Conservation (phyloP, 768 basidiomycete genomes). For the Lanmaoa rubissima region DNA sequence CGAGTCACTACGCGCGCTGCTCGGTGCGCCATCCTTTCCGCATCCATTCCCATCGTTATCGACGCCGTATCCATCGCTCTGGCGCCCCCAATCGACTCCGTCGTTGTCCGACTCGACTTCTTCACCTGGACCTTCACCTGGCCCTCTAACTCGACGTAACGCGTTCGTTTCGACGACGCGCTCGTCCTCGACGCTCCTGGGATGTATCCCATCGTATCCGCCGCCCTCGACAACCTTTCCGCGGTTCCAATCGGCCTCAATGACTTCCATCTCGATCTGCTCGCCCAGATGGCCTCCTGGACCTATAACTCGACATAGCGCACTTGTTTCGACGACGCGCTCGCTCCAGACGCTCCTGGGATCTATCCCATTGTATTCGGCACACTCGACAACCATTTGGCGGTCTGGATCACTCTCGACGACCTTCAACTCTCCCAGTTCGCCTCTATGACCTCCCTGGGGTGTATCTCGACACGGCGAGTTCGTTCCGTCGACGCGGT, state of each 20-base stretch:
- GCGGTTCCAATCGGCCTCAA: no score
- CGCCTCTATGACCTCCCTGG: neutral
- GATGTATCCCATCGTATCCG: no score
- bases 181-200: no score
- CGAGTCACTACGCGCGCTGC: neutral
- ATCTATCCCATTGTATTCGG: no score
- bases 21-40: neutral
- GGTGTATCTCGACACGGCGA: neutral
- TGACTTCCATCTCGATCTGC: no score
- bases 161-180: no score
- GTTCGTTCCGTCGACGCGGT: neutral
- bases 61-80: accelerated
- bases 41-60: accelerated
- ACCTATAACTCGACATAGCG: neutral
- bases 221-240: no score
- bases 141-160: no score
- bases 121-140: no score
- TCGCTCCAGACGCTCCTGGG: neutral
- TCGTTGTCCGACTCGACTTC: accelerated
- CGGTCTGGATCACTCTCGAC: neutral
- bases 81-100: neutral
- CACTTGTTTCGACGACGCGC: neutral
- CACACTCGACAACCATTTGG: neutral
- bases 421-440: accelerated
- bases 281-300: neutral